Conservation (phyloP, 2,329 filamentous ascomycete species). For the Penicillium griseofulvum region DNA sequence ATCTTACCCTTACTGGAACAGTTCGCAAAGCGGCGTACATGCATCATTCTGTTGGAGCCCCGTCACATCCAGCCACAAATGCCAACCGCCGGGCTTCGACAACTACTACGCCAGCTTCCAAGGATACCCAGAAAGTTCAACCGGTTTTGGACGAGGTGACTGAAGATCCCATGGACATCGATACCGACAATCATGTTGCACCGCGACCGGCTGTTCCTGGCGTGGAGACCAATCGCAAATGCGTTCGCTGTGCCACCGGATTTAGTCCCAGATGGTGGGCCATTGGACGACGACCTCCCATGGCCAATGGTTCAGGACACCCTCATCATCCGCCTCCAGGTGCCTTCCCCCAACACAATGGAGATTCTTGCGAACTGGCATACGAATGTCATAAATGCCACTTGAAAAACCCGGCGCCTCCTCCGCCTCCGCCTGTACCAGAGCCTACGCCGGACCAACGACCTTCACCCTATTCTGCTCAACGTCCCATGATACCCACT, state of each 20-base stretch:
- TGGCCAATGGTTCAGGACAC: constrained; percentile 34
- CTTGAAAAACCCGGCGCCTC: constrained; percentile 41
- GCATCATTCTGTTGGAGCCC: constrained; percentile 40
- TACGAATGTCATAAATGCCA: constrained; percentile 76
- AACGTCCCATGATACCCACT: constrained; percentile 36
- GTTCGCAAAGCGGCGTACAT: constrained; percentile 83
- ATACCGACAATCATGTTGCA: constrained; percentile 27
- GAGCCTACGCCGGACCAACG: constrained; percentile 35
- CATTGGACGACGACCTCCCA: constrained; percentile 51
- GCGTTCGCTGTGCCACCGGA: constrained; percentile 40
- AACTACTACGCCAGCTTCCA: constrained; percentile 40
- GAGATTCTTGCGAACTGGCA: constrained; percentile 34
- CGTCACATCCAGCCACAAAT: constrained; percentile 28
- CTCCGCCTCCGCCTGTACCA: constrained; percentile 20
- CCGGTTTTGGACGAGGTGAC: constrained; percentile 20
- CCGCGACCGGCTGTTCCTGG: constrained; percentile 16
- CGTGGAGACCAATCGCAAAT: constrained; percentile 31
- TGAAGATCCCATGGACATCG: constrained; percentile 32
- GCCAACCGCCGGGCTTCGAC: constrained; percentile 58
- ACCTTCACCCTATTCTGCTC: constrained; percentile 34
- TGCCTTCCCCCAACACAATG: constrained; percentile 27
- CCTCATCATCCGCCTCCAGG: constrained; percentile 27
- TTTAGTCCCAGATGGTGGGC: constrained; percentile 61
- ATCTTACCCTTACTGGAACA: constrained; percentile 83
- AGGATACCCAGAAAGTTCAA: constrained; percentile 10